A percentile compares a stretch with the other conserved stretches of the same genome.
phyloP scores from a whole-genome alignment of 305 asterid species.

The Petunia hybrid region DNA sequence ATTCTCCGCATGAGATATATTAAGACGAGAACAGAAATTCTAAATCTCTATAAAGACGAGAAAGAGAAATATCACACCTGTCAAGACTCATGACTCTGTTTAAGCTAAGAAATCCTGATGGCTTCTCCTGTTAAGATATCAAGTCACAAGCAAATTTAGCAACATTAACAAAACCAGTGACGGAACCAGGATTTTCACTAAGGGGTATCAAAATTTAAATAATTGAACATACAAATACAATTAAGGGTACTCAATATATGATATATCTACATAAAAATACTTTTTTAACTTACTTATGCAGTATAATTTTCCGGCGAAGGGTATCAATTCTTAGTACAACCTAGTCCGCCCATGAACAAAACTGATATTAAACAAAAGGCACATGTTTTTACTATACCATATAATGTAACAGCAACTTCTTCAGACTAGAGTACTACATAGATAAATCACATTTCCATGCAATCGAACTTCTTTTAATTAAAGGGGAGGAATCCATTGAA shows the following conservation, averaged over 20 bases:
- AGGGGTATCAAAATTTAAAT: too few relatives aligned
- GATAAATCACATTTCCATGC: neutral
- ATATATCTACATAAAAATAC: too few relatives aligned
- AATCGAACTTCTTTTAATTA: neutral
- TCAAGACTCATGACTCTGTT: conserved; percentile 93
- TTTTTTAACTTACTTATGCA: too few relatives aligned
- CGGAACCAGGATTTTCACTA: too few relatives aligned
- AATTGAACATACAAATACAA: too few relatives aligned
- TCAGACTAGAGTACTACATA: conserved; percentile 9
- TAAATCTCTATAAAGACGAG: neutral
- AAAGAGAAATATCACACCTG: conserved; percentile 54
- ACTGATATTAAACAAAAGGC: neutral
- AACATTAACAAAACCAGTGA: too few relatives aligned
- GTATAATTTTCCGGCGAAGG: too few relatives aligned
- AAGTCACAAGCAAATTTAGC: neutral
- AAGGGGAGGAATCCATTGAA: neutral
- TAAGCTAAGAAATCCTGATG: conserved; percentile 93
- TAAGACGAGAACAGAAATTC: neutral
- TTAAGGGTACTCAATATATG: too few relatives aligned
- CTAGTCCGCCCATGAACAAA: neutral
- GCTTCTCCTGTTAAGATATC: conserved; percentile 59
- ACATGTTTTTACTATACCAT: neutral
- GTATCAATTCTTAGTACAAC: too few relatives aligned
- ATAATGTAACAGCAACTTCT: neutral
- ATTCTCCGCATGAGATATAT: conserved; percentile 34